Evolutionary conservation across 768 basidiomycete species (phyloP).

Genomic region (Mycena rosella): DNA sequence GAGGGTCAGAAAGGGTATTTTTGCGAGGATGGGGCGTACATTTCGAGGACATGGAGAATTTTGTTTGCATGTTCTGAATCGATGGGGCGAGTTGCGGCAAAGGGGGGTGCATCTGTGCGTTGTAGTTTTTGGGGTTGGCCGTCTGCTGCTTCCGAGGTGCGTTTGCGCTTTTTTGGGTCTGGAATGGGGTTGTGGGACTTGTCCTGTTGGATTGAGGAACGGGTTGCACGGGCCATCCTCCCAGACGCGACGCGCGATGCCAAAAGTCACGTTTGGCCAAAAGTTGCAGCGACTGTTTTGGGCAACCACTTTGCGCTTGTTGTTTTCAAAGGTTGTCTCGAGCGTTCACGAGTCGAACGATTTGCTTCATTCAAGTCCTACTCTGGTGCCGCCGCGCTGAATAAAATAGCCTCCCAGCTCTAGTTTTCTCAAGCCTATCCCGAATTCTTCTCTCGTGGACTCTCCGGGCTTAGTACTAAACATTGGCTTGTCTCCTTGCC

Average conservation of each 20-base stretch:
- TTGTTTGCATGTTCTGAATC: slow-evolving; percentile 58
- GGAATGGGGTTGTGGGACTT: slow-evolving; percentile 47
- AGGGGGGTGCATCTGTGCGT: slow-evolving; percentile 49
- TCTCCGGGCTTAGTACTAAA: too few relatives aligned
- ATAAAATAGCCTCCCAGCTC: too few relatives aligned
- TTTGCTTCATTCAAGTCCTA: too few relatives aligned
- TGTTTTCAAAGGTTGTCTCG: too few relatives aligned
- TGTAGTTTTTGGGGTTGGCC: slow-evolving; percentile 63
- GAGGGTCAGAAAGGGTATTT: slow-evolving; percentile 23
- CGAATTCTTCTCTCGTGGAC: too few relatives aligned
- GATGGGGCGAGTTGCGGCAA: slow-evolving; percentile 50
- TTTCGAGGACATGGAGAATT: slow-evolving; percentile 71
- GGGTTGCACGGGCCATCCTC: slow-evolving; percentile 84
- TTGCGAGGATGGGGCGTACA: slow-evolving; percentile 51
- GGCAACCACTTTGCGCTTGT: background rate
- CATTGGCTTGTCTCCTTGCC: too few relatives aligned
- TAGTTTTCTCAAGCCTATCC: too few relatives aligned
- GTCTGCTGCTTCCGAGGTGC: slow-evolving; percentile 61
- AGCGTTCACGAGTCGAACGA: too few relatives aligned
- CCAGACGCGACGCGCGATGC: slow-evolving; percentile 30
- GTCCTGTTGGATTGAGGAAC: slow-evolving; percentile 64
- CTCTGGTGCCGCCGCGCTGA: too few relatives aligned
- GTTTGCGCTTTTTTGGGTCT: slow-evolving; percentile 77
- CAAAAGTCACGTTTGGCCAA: slow-evolving; percentile 2
- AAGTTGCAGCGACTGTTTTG: too few relatives aligned